phyloP scores from a whole-genome alignment of 2,329 filamentous ascomycete genomes.

The Emericellopsis atlantica region DNA sequence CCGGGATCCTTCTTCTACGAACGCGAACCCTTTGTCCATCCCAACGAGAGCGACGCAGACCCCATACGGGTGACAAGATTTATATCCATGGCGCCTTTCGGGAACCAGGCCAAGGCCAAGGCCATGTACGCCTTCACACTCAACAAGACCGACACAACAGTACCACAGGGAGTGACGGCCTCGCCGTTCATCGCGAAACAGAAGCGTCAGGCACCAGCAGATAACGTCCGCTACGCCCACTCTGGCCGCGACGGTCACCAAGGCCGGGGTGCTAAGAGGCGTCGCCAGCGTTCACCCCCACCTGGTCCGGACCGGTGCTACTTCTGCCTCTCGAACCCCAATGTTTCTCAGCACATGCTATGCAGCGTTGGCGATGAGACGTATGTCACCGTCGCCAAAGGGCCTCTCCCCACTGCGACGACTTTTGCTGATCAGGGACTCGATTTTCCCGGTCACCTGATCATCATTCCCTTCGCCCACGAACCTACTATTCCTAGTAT shows the following conservation, averaged over 20 bases:
- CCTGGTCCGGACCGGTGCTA: slow-evolving; percentile 74
- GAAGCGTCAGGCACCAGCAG: slow-evolving; percentile 34
- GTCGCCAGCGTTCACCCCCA: slow-evolving; percentile 41
- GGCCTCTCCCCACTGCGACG: slow-evolving; percentile 60
- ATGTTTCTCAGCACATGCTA: slow-evolving; percentile 75
- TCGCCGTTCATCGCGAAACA: slow-evolving; percentile 54
- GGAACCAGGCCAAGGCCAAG: slow-evolving; percentile 66
- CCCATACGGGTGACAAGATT: slow-evolving; percentile 65
- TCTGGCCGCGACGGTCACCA: slow-evolving; percentile 35
- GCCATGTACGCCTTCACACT: slow-evolving; percentile 69
- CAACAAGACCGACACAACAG: slow-evolving; percentile 47
- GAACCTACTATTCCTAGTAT: slow-evolving; percentile 62
- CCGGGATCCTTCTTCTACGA: slow-evolving; percentile 63
- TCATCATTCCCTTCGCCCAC: slow-evolving; percentile 84
- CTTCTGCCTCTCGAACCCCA: slow-evolving; percentile 86
- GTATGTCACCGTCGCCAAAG: slow-evolving; percentile 87
- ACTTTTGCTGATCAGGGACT: slow-evolving; percentile 56
- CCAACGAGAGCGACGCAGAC: slow-evolving; percentile 29
- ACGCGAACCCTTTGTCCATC: slow-evolving; percentile 82
- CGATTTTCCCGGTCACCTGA: slow-evolving; percentile 69
- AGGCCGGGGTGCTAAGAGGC: slow-evolving; percentile 29
- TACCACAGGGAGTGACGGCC: slow-evolving; percentile 60
- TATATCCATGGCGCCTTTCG: slow-evolving; percentile 73
- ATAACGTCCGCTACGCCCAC: slow-evolving; percentile 31
- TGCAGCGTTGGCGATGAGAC: slow-evolving; percentile 77